Conservation (phyloP, 352 stramenopile genomes). For the Phytophthora parvispora region DNA sequence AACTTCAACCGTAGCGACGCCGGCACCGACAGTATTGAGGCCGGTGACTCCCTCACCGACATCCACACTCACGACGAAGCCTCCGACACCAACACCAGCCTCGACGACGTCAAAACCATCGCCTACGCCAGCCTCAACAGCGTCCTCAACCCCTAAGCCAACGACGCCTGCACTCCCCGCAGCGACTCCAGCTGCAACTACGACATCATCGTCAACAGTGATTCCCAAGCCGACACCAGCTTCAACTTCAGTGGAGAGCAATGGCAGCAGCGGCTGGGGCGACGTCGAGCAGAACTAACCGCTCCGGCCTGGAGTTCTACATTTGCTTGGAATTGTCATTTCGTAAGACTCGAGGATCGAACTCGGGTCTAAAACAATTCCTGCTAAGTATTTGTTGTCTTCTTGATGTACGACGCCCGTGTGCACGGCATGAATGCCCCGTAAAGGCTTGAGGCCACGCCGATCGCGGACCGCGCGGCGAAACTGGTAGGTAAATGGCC, state of each 20-base stretch:
- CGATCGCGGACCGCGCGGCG: no score
- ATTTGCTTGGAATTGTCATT: background rate
- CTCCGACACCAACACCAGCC: constrained; percentile 1
- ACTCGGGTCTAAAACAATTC: constrained; percentile 2
- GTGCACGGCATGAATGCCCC: no score
- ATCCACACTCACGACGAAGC: background rate
- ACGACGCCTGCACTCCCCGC: background rate
- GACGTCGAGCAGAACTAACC: constrained; percentile 28
- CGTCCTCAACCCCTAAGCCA: constrained; percentile 1
- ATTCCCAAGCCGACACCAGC: background rate
- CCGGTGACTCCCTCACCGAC: background rate
- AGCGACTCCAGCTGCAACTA: background rate
- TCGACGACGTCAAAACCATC: background rate
- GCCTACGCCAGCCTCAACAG: background rate
- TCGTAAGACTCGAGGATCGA: constrained; percentile 11
- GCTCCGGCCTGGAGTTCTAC: no score
- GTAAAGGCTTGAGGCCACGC: no score
- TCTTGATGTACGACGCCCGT: no score
- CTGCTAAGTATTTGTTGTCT: no score
- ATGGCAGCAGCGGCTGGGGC: background rate
- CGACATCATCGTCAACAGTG: background rate
- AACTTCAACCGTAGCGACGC: no score
- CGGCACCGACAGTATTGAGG: no score
- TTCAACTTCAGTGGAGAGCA: constrained; percentile 3
- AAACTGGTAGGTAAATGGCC: background rate